Evolutionary conservation across 1,284 basidiomycete species (phyloP).

Genomic region (Cutaneotrichosporon mucoides): DNA sequence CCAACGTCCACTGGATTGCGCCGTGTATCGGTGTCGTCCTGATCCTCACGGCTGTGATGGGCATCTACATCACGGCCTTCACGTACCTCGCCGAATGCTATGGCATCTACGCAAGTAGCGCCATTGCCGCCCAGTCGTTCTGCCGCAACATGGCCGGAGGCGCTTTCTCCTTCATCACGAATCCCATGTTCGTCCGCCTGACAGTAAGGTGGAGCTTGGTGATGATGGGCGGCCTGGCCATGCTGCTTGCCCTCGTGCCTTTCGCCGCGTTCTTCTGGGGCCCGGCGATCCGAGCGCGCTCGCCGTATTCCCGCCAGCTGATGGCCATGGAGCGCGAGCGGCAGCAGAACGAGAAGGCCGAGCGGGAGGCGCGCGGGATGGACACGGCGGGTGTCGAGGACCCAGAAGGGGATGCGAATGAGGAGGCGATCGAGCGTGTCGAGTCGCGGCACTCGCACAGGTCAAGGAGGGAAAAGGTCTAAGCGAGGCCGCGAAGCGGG

Average conservation of each 20-base stretch:
- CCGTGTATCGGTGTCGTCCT: constrained; percentile 48
- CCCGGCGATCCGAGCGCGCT: constrained; percentile 34
- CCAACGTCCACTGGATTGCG: constrained; percentile 34
- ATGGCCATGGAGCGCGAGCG: constrained; percentile 40
- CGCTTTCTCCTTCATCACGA: constrained; percentile 18
- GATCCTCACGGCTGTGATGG: constrained; percentile 15
- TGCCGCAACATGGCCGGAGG: constrained; percentile 28
- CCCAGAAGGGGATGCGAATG: constrained; percentile 14
- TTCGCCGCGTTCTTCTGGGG: constrained; percentile 41
- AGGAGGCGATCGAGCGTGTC: constrained; percentile 6
- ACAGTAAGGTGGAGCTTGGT: constrained; percentile 17
- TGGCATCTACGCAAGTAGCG: constrained; percentile 24
- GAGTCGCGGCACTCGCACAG: not conserved
- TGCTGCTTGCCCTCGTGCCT: constrained; percentile 33
- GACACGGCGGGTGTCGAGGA: constrained; percentile 13
- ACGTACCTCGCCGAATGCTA: constrained; percentile 31
- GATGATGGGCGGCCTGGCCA: constrained; percentile 13
- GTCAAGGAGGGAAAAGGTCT: not conserved
- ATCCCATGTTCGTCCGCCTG: constrained; percentile 14
- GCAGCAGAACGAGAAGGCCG: constrained; percentile 23
- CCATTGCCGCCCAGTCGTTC: constrained; percentile 27
- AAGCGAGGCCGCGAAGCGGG: not conserved
- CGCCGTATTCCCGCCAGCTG: constrained; percentile 35
- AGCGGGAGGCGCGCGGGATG: constrained; percentile 11
- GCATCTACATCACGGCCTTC: constrained; percentile 37